Evolutionary conservation across 768 basidiomycete genomes (phyloP), one percentile per base, ranked within the genome.

Genomic region (Agaricus subrufescens): DNA sequence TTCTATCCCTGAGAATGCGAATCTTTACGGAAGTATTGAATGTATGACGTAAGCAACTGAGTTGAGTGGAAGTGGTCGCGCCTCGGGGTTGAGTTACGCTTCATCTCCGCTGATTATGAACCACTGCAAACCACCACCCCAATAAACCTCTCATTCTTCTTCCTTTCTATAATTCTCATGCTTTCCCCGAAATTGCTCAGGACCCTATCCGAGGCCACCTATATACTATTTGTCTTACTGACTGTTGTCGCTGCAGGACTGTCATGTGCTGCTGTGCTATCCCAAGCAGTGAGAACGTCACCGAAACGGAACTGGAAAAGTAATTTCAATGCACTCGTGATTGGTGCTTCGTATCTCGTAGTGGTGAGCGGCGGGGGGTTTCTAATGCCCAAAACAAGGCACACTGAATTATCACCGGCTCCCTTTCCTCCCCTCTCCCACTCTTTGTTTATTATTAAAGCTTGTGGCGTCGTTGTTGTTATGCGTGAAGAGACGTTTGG

Each of bases 241-340:
- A 75, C 78, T 4, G 70, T 76, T 25, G 78, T 81, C 43, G 79
- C 84, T 45, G 71, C 80, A 38, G 81, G 82, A 30, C 73, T 89
- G 19, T 89, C 87, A 4, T 85, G 83, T 61, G 70, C 80, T 1
- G 79, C 83, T 0, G 72, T 91, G 52, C 76, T 91, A 50, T 82
- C 84, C 0, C 89, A 91, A 65, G 87, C 89, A 0, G 83, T 88
- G 19, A 77, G 88, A 50, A 87, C 82, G 0, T 75, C 86, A 2
- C 79, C 79, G 1, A 71, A 66, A 44, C 71, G 69, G 58, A 74
- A 79, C 9, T 87, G 84, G 81, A 67, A 62, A 50, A 73, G 77
- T 31, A 91, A 91, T 68, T 76, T 82, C 75, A 84, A 91, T 66
- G 80, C 83, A 4, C 69, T 87, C 29, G 75, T 85, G 52, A 83